Base-by-base conservation (phyloP, 2,329 filamentous ascomycete genomes). In the Claviceps lovelessii region DNA sequence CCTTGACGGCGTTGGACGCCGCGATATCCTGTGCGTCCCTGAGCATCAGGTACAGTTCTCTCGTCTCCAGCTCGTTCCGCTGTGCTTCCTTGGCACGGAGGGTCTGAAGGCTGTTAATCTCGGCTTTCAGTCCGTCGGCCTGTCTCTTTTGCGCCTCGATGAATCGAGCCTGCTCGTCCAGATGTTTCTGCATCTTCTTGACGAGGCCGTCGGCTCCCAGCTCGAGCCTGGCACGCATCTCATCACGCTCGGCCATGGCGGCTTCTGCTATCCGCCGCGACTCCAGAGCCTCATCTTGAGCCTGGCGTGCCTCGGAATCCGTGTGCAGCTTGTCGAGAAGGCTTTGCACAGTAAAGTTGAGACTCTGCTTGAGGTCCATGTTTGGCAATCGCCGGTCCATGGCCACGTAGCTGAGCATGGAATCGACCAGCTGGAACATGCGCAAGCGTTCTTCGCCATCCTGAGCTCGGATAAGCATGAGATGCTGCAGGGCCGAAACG, bases 351-450 rank as follows among this genome's bases (percentile, higher is more conserved):
- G 91, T 96, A 64, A 97, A 97, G 68, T 95, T 96, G 60, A 98
- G 80, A 65, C 90, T 95, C 69, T 97, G 91, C 74, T 96, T 96
- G 57, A 98, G 80, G 68, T 98, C 93, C 83, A 97, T 91, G 70
- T 98, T 91, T 44, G 93, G 93, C 60, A 97, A 72, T 59, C 93
- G 81, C 65, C 93, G 82, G 70, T 98, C 93, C 91, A 98, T 98
- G 63, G 91, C 91, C 58, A 98, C 91, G 70, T 97, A 97, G 70
- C 90, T 95, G 60, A 98, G 82, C 90, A 97, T 97, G n/a, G 88
- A 85, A 70, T 98, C 93, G 33, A 97, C 90, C 33, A 98, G 81
- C 73, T 97, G 93, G 72, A 97, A 98, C 85, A 96, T 93, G 51
- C 89, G 84, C 58, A 96, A 72, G 15, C 90, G 83, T 70, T 98